Evolutionary conservation across 257 asterid species (phyloP), one percentile per base, ranked within the genome.

Genomic region (Scutellaria baicalensis): DNA sequence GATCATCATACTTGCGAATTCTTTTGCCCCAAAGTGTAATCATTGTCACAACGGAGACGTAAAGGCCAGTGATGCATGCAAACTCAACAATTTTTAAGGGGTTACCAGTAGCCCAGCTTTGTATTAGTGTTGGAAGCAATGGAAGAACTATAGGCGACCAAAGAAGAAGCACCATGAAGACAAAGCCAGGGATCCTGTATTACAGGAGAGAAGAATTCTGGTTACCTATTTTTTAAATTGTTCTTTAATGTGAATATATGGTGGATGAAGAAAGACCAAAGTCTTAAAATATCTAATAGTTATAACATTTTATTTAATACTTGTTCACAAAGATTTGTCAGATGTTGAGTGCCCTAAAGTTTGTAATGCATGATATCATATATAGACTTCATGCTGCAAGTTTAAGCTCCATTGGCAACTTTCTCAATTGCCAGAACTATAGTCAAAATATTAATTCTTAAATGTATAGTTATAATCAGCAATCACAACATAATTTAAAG

Each of bases 131-230:
- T 27, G 97, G 97, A 55, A 94, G 90, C 87, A 91, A 76, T 11
- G 99, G 99, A 80, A 94, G 66, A 39, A 85, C 72, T 64, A 94
- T 75, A 14, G 99, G 99, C 50, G 97, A 86, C 97, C 99, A 94
- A 27, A 94, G 85, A 77, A 94, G 91, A 72, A 94, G 83, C 84
- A 91, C 99, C 99, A 94, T 59, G 68, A 81, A 78, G 60, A 78
- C 75, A 77, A 94, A 94, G 68, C 95, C 95, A 64, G 68, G 75
- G 75, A 91, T 88, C 91, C 99, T 94, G 85, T 16, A 70, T 72
- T 27, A 60, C 14, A 70, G 39, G 66, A 69, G 31, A 59, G 35
- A 10, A 60, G 35, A 50, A 38, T 51, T 36, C 56, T 20, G 55
- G 51, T 74, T 55, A 12, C 61, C 44, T 69, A 35, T 58, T 31